A percentile compares a stretch with the other conserved stretches of the same genome.
Evolutionary conservation across 1,284 basidiomycete species (phyloP).

Genomic region (Phlebopus sp.): DNA sequence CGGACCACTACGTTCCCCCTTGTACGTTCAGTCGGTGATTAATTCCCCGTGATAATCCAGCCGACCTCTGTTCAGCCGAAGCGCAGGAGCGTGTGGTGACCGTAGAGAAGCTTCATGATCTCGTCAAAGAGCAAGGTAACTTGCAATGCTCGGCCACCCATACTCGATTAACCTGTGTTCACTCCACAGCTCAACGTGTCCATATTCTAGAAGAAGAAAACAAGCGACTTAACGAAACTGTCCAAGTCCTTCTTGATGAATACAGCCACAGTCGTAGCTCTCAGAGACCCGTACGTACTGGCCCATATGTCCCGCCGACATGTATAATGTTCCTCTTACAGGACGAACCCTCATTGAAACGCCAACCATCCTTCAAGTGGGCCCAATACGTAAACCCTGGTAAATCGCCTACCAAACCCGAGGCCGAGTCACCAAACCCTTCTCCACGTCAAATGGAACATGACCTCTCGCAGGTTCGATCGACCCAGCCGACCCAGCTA

Average conservation of each 20-base stretch:
- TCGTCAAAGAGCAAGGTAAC: slow-evolving; percentile 77
- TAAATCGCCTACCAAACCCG: slow-evolving; percentile 74
- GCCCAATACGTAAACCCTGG: slow-evolving; percentile 67
- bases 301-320: slow-evolving; percentile 3
- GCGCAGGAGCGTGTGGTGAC: slow-evolving; percentile 58
- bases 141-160: slow-evolving; percentile 8
- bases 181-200: slow-evolving; percentile 61
- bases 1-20: slow-evolving; percentile 87
- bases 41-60: slow-evolving; percentile 3
- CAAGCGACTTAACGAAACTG: slow-evolving; percentile 55
- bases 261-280: slow-evolving; percentile 37
- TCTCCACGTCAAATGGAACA: slow-evolving; percentile 76
- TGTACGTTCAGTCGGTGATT: slow-evolving; percentile 49
- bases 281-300: slow-evolving; percentile 19
- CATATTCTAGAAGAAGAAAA: slow-evolving; percentile 75
- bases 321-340: slow-evolving; percentile 28
- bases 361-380: slow-evolving; percentile 83
- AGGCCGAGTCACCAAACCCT: slow-evolving; percentile 69
- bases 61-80: slow-evolving; percentile 50
- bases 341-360: slow-evolving; percentile 55
- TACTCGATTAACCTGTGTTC: slow-evolving; percentile 5
- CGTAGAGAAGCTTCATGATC: slow-evolving; percentile 64
- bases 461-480: slow-evolving; percentile 45
- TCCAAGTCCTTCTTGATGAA: slow-evolving; percentile 67
- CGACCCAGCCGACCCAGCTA: slow-evolving; percentile 28